Conservation (phyloP, 805 yeast genomes). For the Metschnikowia lachancei region DNA sequence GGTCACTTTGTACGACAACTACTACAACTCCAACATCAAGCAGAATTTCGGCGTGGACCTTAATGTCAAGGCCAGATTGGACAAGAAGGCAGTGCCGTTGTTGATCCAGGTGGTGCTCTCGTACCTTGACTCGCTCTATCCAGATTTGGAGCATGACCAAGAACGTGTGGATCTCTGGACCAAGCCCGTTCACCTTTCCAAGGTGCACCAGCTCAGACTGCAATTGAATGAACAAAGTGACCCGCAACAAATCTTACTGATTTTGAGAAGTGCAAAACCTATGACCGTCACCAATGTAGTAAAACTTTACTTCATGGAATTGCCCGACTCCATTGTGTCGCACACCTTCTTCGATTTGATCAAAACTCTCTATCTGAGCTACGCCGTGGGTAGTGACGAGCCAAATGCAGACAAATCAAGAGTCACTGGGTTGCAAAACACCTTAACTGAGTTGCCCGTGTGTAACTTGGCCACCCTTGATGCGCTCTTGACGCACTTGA, state of each 20-base stretch:
- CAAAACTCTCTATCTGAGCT: constrained; percentile 56
- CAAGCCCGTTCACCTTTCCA: constrained; percentile 56
- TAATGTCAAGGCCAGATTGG: constrained; percentile 67
- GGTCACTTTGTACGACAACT: constrained; percentile 73
- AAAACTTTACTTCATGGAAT: constrained; percentile 70
- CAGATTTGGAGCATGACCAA: constrained; percentile 65
- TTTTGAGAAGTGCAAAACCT: constrained; percentile 44
- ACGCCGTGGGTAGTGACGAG: constrained; percentile 27
- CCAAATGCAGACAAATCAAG: constrained; percentile 35
- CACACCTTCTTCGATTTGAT: constrained; percentile 62
- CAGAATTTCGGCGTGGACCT: constrained; percentile 82
- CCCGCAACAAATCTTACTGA: constrained; percentile 29
- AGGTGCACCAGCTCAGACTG: constrained; percentile 60
- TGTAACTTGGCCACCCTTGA: constrained; percentile 76
- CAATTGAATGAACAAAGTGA: constrained; percentile 43
- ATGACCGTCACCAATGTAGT: constrained; percentile 64
- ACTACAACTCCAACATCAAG: constrained; percentile 62
- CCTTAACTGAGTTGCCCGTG: constrained; percentile 63
- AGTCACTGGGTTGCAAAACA: constrained; percentile 61
- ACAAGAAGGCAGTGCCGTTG: constrained; percentile 68
- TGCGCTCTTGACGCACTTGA: constrained; percentile 74
- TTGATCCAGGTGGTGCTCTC: constrained; percentile 61
- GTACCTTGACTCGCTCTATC: constrained; percentile 68
- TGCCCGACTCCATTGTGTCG: constrained; percentile 75
- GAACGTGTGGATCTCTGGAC: constrained; percentile 70